A percentile compares a stretch with the other conserved stretches of the same genome.
phyloP scores from a whole-genome alignment of 2,329 filamentous ascomycete species.

The Colletotrichum orchidophilum region DNA sequence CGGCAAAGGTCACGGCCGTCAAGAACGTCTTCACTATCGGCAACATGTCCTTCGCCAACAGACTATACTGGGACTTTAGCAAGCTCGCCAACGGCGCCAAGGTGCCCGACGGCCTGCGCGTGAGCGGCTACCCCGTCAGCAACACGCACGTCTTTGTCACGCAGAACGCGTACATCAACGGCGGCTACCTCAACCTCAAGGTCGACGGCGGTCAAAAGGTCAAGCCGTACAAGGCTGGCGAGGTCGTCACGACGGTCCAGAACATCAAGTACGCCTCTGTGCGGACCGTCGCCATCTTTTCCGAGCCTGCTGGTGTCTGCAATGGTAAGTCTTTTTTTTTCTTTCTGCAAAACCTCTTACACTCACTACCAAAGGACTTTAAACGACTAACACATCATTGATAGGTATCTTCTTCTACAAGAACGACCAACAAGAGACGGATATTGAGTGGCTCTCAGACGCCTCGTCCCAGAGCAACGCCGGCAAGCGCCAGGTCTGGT shows the following conservation, averaged over 20 bases:
- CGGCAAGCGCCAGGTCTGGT: conserved; percentile 39
- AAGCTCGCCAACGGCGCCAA: neutral
- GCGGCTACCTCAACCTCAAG: conserved; percentile 42
- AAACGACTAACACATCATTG: neutral
- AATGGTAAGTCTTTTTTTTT: conserved; percentile 37
- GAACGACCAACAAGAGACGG: conserved; percentile 40
- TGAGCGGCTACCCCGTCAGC: conserved; percentile 36
- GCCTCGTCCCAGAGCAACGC: conserved; percentile 38
- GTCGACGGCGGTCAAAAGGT: conserved; percentile 39
- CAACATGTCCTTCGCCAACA: neutral
- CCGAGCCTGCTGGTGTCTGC: conserved; percentile 42
- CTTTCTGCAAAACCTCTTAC: too few relatives aligned
- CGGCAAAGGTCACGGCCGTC: neutral
- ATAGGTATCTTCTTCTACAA: conserved; percentile 45
- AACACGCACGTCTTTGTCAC: conserved; percentile 27
- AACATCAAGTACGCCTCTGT: conserved; percentile 44
- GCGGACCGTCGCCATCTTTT: conserved; percentile 40
- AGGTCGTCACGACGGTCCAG: conserved; percentile 37
- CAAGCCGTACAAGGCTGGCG: conserved; percentile 38
- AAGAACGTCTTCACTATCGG: conserved; percentile 4
- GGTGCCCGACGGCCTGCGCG: conserved; percentile 37
- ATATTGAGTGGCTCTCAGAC: conserved; percentile 46
- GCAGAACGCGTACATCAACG: conserved; percentile 35
- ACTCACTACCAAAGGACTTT: too few relatives aligned
- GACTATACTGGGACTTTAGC: conserved; percentile 17